Conservation (phyloP, 23 red algal genomes). For the Gracilaria gracilis region DNA sequence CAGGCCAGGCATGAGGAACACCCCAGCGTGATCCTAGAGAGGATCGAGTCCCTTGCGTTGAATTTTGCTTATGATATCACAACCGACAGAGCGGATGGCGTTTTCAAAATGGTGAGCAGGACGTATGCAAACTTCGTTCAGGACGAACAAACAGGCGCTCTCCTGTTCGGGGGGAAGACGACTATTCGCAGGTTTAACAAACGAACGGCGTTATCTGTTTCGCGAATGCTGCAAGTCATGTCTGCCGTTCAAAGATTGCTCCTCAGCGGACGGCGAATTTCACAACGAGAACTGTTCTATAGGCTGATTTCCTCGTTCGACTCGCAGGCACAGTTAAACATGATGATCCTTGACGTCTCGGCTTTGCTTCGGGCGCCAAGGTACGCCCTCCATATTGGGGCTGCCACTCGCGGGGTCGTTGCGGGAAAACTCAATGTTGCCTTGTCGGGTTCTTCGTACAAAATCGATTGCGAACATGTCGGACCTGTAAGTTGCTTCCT, state of each 20-base stretch:
- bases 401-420: constrained; percentile 64
- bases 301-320: constrained; percentile 41
- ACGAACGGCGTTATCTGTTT: constrained; percentile 20
- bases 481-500: constrained; percentile 54
- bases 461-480: constrained; percentile 64
- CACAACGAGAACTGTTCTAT: constrained; percentile 77
- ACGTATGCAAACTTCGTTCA: constrained; percentile 31
- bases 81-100: constrained; percentile 34
- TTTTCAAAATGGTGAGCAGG: constrained; percentile 49
- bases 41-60: constrained; percentile 46
- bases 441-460: constrained; percentile 19
- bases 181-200: constrained; percentile 18
- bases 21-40: constrained; percentile 21
- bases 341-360: constrained; percentile 53
- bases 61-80: constrained; percentile 37
- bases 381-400: constrained; percentile 70
- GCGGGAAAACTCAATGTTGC: constrained; percentile 54
- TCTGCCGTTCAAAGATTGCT: constrained; percentile 40
- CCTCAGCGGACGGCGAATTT: constrained; percentile 23
- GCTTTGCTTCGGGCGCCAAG: constrained; percentile 59
- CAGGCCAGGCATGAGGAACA: constrained; percentile 25
- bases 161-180: constrained; percentile 40
- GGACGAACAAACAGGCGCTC: constrained; percentile 38
- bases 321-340: constrained; percentile 50
- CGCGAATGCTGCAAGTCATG: constrained; percentile 52